Percentiles rank a stretch among this genome's conserved stretches.
These are phyloP conservation scores for Dichotomopilus funicola DNA, from an alignment of 2,329 filamentous ascomycete species.

Conservation along the genomic window DNA sequence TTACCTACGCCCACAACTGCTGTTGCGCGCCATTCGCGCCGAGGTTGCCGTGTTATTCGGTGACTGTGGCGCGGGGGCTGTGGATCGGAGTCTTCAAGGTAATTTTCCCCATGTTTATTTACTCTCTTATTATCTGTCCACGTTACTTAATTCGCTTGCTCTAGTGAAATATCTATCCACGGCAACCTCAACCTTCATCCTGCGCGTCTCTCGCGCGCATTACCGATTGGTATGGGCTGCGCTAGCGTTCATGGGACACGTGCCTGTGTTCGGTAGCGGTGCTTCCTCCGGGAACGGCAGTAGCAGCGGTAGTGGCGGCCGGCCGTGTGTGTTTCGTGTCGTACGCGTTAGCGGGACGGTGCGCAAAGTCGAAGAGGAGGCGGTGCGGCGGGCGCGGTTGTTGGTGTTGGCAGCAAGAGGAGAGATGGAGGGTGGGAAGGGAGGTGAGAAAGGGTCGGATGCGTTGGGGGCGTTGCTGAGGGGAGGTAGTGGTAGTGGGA, in stretches of 20 bases:
- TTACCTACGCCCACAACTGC: constrained; percentile 56
- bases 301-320: constrained; percentile 35
- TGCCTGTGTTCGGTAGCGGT: constrained; percentile 44
- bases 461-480: constrained; percentile 28
- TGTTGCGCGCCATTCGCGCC: constrained; percentile 64
- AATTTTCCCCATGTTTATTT: constrained; percentile 20
- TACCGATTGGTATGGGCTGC: constrained; percentile 88
- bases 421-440: constrained; percentile 34
- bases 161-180: constrained; percentile 86
- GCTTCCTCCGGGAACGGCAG: too few species aligned
- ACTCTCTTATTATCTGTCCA: neutral
- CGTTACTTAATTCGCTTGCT: neutral
- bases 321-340: constrained; percentile 73
- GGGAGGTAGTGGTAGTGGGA: constrained; percentile 12
- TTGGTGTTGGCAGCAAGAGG: constrained; percentile 63
- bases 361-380: constrained; percentile 83
- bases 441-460: constrained; percentile 13
- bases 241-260: constrained; percentile 67
- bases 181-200: constrained; percentile 90
- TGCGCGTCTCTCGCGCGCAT: constrained; percentile 74
- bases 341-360: constrained; percentile 89
- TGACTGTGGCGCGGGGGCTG: constrained; percentile 76
- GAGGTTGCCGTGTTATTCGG: constrained; percentile 72
- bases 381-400: constrained; percentile 67
- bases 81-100: constrained; percentile 65